Conservation (phyloP, 202 grass and related monocot genomes). For the Schoenoplectus triqueter region DNA sequence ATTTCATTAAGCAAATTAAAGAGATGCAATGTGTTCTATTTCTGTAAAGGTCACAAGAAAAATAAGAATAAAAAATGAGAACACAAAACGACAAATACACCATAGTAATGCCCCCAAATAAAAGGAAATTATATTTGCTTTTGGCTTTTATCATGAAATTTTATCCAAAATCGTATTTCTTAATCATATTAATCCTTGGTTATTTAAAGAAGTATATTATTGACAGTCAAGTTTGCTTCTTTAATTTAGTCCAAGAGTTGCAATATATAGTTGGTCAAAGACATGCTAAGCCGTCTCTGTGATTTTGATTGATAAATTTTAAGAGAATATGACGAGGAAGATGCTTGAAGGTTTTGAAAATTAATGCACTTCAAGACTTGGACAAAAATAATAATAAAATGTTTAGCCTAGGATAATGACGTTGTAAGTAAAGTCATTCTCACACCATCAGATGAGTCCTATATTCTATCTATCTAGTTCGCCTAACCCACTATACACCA, state of each 20-base stretch:
- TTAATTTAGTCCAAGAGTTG: not conserved
- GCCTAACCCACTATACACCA: not conserved
- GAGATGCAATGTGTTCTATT: no score
- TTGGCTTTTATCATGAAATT: no score
- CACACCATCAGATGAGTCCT: not conserved
- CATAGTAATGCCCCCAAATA: no score
- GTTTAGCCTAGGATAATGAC: not conserved
- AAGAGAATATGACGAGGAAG: not conserved
- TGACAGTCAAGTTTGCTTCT: not conserved
- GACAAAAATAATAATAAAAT: not conserved
- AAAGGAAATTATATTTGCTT: no score
- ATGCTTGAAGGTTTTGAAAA: not conserved
- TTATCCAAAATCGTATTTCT: no score
- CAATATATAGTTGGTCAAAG: not conserved
- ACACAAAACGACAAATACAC: no score
- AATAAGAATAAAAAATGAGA: no score
- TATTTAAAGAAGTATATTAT: not conserved
- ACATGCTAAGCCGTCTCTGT: not conserved
- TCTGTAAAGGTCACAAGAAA: no score
- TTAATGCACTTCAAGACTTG: not conserved
- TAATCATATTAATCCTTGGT: no score
- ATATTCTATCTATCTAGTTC: not conserved
- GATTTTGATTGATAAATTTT: conserved; percentile 1
- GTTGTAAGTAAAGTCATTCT: not conserved
- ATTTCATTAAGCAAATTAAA: no score